Percentiles rank a stretch among this genome's conserved stretches.
These are phyloP conservation scores for Alternaria angustiovoidea DNA, from an alignment of 2,329 filamentous ascomycete genomes.

Conservation along the genomic window DNA sequence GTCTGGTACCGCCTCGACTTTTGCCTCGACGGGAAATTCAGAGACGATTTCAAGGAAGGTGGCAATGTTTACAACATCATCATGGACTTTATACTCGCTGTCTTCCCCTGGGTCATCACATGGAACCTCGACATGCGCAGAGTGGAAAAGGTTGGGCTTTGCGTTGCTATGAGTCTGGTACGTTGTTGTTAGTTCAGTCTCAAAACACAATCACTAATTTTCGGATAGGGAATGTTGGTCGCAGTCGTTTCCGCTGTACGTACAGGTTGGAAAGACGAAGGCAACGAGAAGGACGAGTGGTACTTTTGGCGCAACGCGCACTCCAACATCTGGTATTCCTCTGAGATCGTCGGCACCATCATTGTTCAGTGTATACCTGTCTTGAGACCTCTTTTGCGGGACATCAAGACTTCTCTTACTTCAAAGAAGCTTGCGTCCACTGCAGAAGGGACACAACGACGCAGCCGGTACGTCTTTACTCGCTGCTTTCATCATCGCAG, in stretches of 20 bases:
- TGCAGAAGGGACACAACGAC: constrained; percentile 14
- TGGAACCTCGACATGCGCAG: constrained; percentile 59
- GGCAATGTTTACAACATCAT: constrained; percentile 64
- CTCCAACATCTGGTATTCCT: constrained; percentile 60
- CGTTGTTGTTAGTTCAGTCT: neutral
- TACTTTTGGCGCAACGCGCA: constrained; percentile 61
- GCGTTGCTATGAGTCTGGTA: constrained; percentile 59
- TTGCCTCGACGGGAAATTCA: constrained; percentile 52
- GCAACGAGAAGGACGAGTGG: constrained; percentile 56
- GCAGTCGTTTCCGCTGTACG: constrained; percentile 60
- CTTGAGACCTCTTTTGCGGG: constrained; percentile 58
- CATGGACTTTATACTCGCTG: constrained; percentile 62
- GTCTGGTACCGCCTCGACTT: constrained; percentile 60
- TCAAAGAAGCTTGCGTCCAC: constrained; percentile 42
- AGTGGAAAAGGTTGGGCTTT: constrained; percentile 61
- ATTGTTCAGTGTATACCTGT: constrained; percentile 65
- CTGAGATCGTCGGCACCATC: constrained; percentile 63
- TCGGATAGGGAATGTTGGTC: constrained; percentile 54
- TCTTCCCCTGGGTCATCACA: constrained; percentile 61
- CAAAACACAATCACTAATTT: constrained; percentile 4
- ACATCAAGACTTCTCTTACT: constrained; percentile 52
- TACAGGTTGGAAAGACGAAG: constrained; percentile 60
- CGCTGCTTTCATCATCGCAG: neutral
- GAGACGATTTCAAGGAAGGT: constrained; percentile 59
- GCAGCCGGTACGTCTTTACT: constrained; percentile 25